Percentiles rank a stretch among this genome's conserved stretches.
Conservation (phyloP, 441 rosid species). For the Populus hybrid region DNA sequence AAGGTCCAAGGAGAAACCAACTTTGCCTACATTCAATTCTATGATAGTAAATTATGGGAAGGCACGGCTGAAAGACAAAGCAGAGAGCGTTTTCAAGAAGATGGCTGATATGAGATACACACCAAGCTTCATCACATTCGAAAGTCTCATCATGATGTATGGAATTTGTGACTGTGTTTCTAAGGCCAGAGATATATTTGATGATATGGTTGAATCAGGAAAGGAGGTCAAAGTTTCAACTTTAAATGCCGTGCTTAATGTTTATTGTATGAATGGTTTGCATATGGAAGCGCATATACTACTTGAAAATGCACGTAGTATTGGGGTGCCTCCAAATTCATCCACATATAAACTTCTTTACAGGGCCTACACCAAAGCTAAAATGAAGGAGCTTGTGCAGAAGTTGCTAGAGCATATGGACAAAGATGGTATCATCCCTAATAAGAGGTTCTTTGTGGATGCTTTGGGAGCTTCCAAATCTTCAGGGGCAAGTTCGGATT, state of each 20-base stretch:
- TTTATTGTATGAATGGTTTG: conserved; percentile 60
- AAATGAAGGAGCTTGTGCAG: conserved; percentile 68
- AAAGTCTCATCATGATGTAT: conserved; percentile 75
- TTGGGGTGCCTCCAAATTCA: conserved; percentile 46
- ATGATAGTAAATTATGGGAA: conserved; percentile 87
- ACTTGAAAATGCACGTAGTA: conserved; percentile 36
- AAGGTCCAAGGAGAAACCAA: conserved; percentile 75
- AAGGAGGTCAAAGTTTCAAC: conserved; percentile 63
- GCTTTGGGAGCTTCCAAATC: conserved; percentile 67
- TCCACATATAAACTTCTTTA: conserved; percentile 86
- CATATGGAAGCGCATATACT: conserved; percentile 67
- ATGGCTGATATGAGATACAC: conserved; percentile 64
- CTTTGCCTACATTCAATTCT: conserved; percentile 83
- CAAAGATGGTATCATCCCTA: conserved; percentile 69
- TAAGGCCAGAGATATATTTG: conserved; percentile 66
- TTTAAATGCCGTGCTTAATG: conserved; percentile 66
- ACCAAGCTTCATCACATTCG: conserved; percentile 68
- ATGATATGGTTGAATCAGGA: conserved; percentile 49
- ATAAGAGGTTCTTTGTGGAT: conserved; percentile 79
- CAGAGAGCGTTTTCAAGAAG: conserved; percentile 54
- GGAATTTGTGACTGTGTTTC: conserved; percentile 70
- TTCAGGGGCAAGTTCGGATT: conserved; percentile 32
- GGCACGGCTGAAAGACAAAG: conserved; percentile 71
- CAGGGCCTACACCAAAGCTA: conserved; percentile 73
- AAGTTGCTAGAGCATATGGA: conserved; percentile 66